Evolutionary conservation across 345 rosid genomes (phyloP), one percentile per base, ranked within the genome.

Genomic region (Noccaea caerulescens): DNA sequence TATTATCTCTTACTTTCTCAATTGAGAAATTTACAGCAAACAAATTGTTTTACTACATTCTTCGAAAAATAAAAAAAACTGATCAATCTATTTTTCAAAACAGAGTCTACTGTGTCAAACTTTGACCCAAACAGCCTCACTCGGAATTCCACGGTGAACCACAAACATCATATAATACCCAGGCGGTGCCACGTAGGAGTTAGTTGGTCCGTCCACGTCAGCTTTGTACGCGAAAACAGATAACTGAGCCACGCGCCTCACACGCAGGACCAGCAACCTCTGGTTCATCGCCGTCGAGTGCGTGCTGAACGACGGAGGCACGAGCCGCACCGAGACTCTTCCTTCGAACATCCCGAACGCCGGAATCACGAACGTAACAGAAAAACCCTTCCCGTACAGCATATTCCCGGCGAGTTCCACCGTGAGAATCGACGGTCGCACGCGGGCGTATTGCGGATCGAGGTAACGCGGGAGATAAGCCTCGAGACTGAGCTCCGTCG

Each of bases 401-500:
- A 90, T 73, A 55, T 84, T 58, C 8, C 71, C 71, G 30, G 63
- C 65, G 7, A 81, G 27, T 67, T 87, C 92, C 25, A 87, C 77
- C 6, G 90, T 67, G 47, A 86, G 55, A 18, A 90, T 76, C 42
- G 93, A 82, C 7, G 97, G 92, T 34, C 89, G 81, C 10, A 85
- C 12, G 7, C 68, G 23, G n/a, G 67, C 73, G 72, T 63, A 58
- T 18, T 74, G 67, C 3, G 81, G 72, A 58, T 82, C 80, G 32
- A 93, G 71, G 77, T 90, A 93, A 5, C 75, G 86, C 42, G 93
- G 98, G 72, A 66, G 57, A 70, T 80, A 88, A 1, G 97, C 96
- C 81, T 90, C 93, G 55, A 93, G 80, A 69, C 97, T 88, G 66
- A 93, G 78, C 32, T 88, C 90, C 3, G 97, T 90, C 47, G 86